Evolutionary conservation across 257 asterid species (phyloP).

Genomic region (Fraxinus americana): DNA sequence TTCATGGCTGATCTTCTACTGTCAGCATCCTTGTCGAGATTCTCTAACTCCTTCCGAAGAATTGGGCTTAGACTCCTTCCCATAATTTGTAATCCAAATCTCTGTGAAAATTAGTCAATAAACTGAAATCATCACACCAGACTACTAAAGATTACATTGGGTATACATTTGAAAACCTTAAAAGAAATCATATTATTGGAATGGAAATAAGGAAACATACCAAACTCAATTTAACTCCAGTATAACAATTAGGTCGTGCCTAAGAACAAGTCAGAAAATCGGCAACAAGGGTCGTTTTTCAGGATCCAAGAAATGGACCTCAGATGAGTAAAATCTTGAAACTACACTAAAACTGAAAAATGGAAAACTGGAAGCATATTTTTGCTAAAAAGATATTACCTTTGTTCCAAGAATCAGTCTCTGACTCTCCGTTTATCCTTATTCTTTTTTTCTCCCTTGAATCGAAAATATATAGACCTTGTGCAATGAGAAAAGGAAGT

Average conservation of each 20-base stretch:
- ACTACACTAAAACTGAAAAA: not conserved
- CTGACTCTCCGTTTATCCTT: not conserved
- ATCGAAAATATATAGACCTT: not conserved
- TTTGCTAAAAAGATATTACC: not conserved
- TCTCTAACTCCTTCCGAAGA: constrained; percentile 73
- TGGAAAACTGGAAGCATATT: not conserved
- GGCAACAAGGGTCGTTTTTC: not conserved
- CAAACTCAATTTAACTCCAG: not conserved
- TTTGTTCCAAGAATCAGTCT: not conserved
- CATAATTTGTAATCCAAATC: constrained; percentile 40
- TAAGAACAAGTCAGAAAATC: not conserved
- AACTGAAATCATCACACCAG: not conserved
- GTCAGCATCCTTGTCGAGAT: constrained; percentile 88
- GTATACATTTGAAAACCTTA: not conserved
- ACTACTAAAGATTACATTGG: not conserved
- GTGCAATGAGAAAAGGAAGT: not conserved
- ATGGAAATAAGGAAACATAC: not conserved
- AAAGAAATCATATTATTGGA: not conserved
- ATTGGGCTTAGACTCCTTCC: constrained; percentile 79
- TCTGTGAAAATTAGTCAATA: not conserved
- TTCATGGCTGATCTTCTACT: constrained; percentile 92
- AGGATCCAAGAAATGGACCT: not conserved
- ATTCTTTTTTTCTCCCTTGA: not conserved
- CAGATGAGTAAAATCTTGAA: not conserved
- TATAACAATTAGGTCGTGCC: not conserved